A percentile compares a stretch with the other conserved stretches of the same genome.
These are phyloP conservation scores for Nelumbo lutea DNA, from an alignment of 164 flowering plant genomes.

Conservation along the genomic window DNA sequence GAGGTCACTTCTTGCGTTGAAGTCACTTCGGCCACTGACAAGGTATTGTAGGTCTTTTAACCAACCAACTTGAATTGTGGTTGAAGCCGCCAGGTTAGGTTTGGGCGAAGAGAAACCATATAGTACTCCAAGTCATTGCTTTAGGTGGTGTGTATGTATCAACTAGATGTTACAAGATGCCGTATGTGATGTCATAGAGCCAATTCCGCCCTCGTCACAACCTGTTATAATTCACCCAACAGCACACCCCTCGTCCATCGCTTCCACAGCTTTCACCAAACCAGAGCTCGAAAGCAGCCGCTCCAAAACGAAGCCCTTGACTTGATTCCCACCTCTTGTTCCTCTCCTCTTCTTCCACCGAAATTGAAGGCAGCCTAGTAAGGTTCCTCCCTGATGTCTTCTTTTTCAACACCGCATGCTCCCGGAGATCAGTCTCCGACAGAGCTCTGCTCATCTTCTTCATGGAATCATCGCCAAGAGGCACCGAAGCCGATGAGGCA, in stretches of 20 bases:
- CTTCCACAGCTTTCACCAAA: conserved; percentile 24
- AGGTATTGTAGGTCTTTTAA: too few species aligned
- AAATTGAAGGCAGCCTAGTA: background rate
- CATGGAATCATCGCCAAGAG: conserved; percentile 14
- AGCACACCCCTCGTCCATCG: conserved; percentile 15
- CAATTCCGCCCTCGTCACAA: too few species aligned
- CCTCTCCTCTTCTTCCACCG: conserved; percentile 20
- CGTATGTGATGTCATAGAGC: background rate
- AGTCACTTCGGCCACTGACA: too few species aligned
- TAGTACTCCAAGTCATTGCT: too few species aligned
- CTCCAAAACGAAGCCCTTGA: conserved; percentile 18
- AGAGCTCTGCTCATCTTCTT: conserved; percentile 30
- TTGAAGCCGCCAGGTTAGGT: too few species aligned
- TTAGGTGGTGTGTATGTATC: too few species aligned
- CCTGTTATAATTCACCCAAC: conserved; percentile 11
- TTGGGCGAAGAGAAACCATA: too few species aligned
- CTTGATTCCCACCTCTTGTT: conserved; percentile 9
- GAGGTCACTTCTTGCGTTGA: too few species aligned
- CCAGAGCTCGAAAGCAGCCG: conserved; percentile 25
- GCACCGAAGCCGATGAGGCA: conserved; percentile 7
- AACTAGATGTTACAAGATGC: too few species aligned
- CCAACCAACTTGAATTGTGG: too few species aligned
- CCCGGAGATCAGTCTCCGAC: conserved; percentile 44
- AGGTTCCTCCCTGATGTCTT: background rate
- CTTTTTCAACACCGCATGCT: conserved; percentile 15